Conservation (phyloP, 2,329 filamentous ascomycete species). For the Xylaria sp. region DNA sequence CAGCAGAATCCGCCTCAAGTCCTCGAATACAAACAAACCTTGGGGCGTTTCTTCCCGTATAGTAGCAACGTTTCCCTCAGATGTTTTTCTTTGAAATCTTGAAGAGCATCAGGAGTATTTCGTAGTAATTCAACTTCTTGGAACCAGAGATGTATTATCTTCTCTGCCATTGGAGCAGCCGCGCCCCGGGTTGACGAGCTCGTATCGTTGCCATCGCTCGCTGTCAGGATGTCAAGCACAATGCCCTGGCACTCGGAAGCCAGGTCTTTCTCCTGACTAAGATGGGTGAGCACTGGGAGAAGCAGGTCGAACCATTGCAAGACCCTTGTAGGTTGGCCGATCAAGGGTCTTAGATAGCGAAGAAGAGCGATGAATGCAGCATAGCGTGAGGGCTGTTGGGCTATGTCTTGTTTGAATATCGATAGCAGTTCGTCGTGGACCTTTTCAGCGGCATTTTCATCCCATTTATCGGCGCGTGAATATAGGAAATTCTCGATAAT, state of each 20-base stretch:
- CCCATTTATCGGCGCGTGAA: constrained; percentile 71
- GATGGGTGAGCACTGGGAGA: constrained; percentile 64
- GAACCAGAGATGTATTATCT: constrained; percentile 68
- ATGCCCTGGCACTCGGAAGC: constrained; percentile 73
- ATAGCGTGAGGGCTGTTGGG: constrained; percentile 65
- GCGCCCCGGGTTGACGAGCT: constrained; percentile 55
- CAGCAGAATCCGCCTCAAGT: constrained; percentile 38
- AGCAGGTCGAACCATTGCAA: constrained; percentile 78
- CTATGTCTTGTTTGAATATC: constrained; percentile 74
- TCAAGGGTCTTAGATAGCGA: constrained; percentile 69
- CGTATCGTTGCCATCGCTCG: constrained; percentile 68
- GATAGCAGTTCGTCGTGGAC: constrained; percentile 77
- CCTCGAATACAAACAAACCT: constrained; percentile 52
- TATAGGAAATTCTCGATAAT: constrained; percentile 75
- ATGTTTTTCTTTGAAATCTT: constrained; percentile 62
- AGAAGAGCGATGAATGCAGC: constrained; percentile 77
- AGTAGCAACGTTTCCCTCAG: constrained; percentile 64
- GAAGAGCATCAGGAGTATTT: constrained; percentile 52
- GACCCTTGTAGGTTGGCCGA: constrained; percentile 71
- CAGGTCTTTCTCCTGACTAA: constrained; percentile 71
- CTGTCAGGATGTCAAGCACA: constrained; percentile 71
- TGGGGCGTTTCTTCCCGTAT: constrained; percentile 76
- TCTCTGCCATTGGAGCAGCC: constrained; percentile 56
- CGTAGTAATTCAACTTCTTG: constrained; percentile 55
- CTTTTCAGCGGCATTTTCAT: constrained; percentile 75